Conservation (phyloP, 306 rosid species). For the Pyrus betulifolia region DNA sequence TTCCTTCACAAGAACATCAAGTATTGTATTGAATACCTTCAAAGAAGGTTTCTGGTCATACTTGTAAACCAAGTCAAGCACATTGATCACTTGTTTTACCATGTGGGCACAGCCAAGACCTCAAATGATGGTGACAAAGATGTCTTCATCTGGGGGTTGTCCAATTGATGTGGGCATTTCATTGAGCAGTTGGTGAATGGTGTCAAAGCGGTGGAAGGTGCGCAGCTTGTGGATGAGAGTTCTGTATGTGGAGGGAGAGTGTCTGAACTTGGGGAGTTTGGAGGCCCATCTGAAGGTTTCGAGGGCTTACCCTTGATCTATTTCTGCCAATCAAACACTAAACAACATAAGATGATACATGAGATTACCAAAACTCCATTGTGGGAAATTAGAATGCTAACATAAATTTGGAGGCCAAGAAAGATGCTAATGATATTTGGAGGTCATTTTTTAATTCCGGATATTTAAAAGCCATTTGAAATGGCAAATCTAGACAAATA, state of each 20-base stretch:
- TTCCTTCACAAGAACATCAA: slow-evolving; percentile 65
- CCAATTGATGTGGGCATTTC: slow-evolving; percentile 61
- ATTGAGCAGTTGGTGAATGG: slow-evolving; percentile 60
- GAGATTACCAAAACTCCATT: neutral
- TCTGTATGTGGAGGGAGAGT: slow-evolving; percentile 61
- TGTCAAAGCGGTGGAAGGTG: slow-evolving; percentile 45
- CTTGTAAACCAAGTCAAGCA: slow-evolving; percentile 42
- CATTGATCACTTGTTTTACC: slow-evolving; percentile 38
- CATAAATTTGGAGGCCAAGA: no score
- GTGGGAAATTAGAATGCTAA: neutral
- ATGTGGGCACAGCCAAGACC: slow-evolving; percentile 49
- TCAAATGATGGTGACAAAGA: slow-evolving; percentile 49
- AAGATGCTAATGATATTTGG: no score
- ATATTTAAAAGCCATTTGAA: no score
- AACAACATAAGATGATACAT: neutral
- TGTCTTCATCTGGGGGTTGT: slow-evolving; percentile 37
- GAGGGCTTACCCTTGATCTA: slow-evolving; percentile 15
- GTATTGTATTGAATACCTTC: slow-evolving; percentile 55
- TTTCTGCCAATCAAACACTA: neutral
- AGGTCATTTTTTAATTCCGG: neutral
- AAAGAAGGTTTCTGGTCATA: slow-evolving; percentile 41
- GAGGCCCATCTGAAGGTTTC: slow-evolving; percentile 74
- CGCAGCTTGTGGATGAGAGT: slow-evolving; percentile 61
- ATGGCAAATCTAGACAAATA: no score
- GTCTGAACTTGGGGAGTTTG: slow-evolving; percentile 37